Percentiles rank a stretch among this genome's conserved stretches.
Conservation (phyloP, 768 basidiomycete species). For the Auriscalpium vulgare region DNA sequence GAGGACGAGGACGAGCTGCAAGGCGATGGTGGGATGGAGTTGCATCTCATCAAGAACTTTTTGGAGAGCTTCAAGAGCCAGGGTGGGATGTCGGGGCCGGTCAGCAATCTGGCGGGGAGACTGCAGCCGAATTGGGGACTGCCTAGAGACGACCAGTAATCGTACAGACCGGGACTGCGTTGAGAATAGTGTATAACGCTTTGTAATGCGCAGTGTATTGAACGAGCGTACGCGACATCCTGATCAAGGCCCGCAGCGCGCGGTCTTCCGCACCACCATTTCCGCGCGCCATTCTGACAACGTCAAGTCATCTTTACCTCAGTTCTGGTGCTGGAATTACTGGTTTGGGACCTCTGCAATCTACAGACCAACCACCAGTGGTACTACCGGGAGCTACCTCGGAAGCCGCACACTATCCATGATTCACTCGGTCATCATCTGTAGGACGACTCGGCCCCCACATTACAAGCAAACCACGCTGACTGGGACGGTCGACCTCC, state of each 20-base stretch:
- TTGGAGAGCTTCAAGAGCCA: slow-evolving; percentile 94
- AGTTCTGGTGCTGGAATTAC: no score
- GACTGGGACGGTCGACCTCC: neutral
- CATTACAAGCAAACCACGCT: no score
- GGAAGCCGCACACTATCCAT: neutral
- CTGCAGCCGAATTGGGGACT: slow-evolving; percentile 68
- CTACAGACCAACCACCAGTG: no score
- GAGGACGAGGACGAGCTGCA: slow-evolving; percentile 44
- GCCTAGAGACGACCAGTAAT: slow-evolving; percentile 49
- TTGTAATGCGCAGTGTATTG: no score
- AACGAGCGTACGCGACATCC: no score
- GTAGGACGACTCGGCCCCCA: slow-evolving; percentile 2
- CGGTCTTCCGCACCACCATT: no score
- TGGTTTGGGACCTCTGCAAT: no score
- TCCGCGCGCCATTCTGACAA: no score
- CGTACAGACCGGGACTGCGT: neutral
- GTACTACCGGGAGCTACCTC: no score
- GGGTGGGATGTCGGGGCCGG: slow-evolving; percentile 82
- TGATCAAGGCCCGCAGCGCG: no score
- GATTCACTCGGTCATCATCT: slow-evolving; percentile 16
- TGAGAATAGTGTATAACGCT: no score
- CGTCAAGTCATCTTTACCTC: no score
- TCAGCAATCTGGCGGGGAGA: slow-evolving; percentile 81
- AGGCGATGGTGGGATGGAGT: slow-evolving; percentile 54
- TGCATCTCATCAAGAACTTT: slow-evolving; percentile 93